Evolutionary conservation across 2,329 filamentous ascomycete species (phyloP), one percentile per base, ranked within the genome.

Genomic region (Colletotrichum lentis): DNA sequence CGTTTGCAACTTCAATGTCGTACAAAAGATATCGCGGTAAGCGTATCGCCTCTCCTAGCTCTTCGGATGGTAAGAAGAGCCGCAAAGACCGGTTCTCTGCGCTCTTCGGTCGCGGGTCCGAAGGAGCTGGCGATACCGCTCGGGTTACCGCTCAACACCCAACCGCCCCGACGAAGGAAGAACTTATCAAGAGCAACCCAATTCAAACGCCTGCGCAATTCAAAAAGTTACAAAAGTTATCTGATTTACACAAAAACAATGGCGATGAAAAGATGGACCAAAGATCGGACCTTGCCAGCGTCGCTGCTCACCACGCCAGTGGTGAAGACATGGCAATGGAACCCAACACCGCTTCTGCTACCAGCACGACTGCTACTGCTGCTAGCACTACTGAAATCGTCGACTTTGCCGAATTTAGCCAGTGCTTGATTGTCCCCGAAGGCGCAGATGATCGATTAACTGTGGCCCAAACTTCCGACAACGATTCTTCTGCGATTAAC

Each of bases 1-100:
- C 43, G 3, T 52, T 61, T 22, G 20, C 49, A 52, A 39, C 18
- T 27, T 11, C 41, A 22, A 69, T 69, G 47, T 43, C 64, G 22
- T 41, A 35, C 8, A 65, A 54, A 18, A 65, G 47, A 14, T 44
- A 10, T 18, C 1, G 5, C 18, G 49, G 20, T 43, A 50, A 62
- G 24, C 18, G 20, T 6, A 5, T 24, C 7, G 10, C 53, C 14
- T 24, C 35, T 22, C 6, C 24, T 16, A 44, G 4, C n/a, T 55
- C 43, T 2, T 35, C 24, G 1, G 22, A 6, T 8, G 22, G 18
- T 18, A 50, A n/a, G 11, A 62, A 56, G 10, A 53, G 43, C 16
- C 37, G 52, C 24, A 55, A 44, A 56, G 41, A 16, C 5, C 55
- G 66, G 43, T 44, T 69, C 18, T 61, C 53, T 50, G 56, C 43